Evolutionary conservation across 2,329 filamentous ascomycete genomes (phyloP).

Genomic region (Domatiomyces globalis): DNA sequence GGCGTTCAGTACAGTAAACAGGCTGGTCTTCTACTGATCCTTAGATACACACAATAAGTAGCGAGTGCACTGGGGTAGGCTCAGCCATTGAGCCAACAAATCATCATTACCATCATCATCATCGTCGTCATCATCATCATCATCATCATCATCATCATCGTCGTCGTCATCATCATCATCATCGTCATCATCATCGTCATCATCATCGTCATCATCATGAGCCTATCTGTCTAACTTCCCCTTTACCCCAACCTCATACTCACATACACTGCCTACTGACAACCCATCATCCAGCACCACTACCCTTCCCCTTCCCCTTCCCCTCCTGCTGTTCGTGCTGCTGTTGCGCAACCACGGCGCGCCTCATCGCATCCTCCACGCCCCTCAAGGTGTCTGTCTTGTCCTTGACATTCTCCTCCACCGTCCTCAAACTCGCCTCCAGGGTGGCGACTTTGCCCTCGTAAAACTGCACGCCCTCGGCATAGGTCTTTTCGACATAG

Average conservation of each 20-base stretch:
- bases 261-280: constrained; percentile 2
- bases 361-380: constrained; percentile 68
- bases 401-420: constrained; percentile 53
- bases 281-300: constrained; percentile 17
- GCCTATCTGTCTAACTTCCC: neutral
- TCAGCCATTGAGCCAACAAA: neutral
- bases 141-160: neutral
- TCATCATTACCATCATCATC: neutral
- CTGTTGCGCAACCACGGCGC: constrained; percentile 37
- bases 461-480: constrained; percentile 54
- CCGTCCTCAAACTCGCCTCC: constrained; percentile 48
- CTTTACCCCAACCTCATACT: neutral
- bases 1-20: neutral
- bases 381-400: constrained; percentile 77
- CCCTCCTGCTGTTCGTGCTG: constrained; percentile 8
- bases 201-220: neutral
- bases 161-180: neutral
- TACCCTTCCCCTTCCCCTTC: constrained; percentile 1
- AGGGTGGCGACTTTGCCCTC: constrained; percentile 53
- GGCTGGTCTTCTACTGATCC: neutral
- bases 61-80: neutral
- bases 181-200: neutral
- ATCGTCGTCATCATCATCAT: constrained; percentile 5
- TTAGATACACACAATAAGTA: too few relatives aligned
- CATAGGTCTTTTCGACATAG: constrained; percentile 68